Evolutionary conservation across 2,329 filamentous ascomycete genomes (phyloP).

Genomic region (Arthrobotrys musiformis): DNA sequence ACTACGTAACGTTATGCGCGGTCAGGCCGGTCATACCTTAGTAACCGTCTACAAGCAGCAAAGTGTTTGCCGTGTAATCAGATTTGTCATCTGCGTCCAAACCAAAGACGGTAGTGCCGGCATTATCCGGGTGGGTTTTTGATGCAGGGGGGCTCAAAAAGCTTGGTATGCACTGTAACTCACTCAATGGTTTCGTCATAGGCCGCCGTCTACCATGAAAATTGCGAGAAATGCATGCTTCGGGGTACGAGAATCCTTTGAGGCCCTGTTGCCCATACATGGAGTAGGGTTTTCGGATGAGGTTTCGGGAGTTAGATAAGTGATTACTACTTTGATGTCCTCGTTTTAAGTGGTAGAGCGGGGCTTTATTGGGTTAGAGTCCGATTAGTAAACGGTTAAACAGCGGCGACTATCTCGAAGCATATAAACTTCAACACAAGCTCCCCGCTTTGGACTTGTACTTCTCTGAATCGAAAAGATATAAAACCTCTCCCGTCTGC

Average conservation of each 20-base stretch:
- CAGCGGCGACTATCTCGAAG: neutral
- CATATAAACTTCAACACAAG: slow-evolving; percentile 21
- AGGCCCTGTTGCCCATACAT: neutral
- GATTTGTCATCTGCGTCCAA: slow-evolving; percentile 39
- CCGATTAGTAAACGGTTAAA: slow-evolving; percentile 26
- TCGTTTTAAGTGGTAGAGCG: neutral
- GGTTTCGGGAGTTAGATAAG: neutral
- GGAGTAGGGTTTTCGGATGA: neutral
- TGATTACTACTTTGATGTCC: neutral
- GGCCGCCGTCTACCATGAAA: neutral
- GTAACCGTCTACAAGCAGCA: neutral
- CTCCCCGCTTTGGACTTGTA: neutral
- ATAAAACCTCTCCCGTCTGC: slow-evolving; percentile 12
- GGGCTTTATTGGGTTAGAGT: neutral
- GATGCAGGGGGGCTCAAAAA: slow-evolving; percentile 1
- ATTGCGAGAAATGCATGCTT: too few species aligned
- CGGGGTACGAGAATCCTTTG: neutral
- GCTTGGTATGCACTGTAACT: slow-evolving; percentile 28
- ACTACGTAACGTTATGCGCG: slow-evolving; percentile 15
- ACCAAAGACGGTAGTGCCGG: slow-evolving; percentile 42
- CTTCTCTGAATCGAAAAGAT: neutral
- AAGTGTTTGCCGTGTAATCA: slow-evolving; percentile 3
- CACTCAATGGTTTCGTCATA: slow-evolving; percentile 22
- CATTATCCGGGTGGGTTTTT: slow-evolving; percentile 25
- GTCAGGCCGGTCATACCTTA: slow-evolving; percentile 13